These are phyloP conservation scores for Yamadazyma insecticola DNA, from an alignment of 805 yeast species.

Conservation along the genomic window DNA sequence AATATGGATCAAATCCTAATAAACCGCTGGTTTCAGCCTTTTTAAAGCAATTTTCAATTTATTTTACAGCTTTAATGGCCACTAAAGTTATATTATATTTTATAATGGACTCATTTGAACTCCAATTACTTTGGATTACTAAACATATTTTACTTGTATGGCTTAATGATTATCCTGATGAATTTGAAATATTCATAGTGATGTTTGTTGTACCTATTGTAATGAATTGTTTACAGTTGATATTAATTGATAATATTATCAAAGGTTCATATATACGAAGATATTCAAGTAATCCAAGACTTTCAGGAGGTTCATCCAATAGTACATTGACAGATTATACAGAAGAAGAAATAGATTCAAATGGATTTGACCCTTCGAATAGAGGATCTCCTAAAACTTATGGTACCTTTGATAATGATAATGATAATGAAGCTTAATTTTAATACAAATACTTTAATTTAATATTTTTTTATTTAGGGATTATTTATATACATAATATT, in stretches of 20 bases:
- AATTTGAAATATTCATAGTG: conserved; percentile 77
- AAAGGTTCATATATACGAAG: conserved; percentile 46
- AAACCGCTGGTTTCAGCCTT: conserved; percentile 49
- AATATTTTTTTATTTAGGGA: too few relatives aligned
- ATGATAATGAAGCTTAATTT: too few relatives aligned
- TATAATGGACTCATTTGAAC: conserved; percentile 62
- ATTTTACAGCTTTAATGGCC: conserved; percentile 55
- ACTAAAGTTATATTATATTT: conserved; percentile 66
- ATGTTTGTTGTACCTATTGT: conserved; percentile 76
- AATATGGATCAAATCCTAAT: conserved; percentile 67
- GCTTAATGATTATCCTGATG: conserved; percentile 73
- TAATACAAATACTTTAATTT: too few relatives aligned
- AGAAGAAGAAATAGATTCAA: too few relatives aligned
- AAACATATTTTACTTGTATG: conserved; percentile 78
- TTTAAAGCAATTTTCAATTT: conserved; percentile 65
- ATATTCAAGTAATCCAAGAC: too few relatives aligned
- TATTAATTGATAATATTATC: conserved; percentile 69
- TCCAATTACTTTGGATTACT: conserved; percentile 42
- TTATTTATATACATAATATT: too few relatives aligned
- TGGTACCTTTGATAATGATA: too few relatives aligned
- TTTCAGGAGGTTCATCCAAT: too few relatives aligned
- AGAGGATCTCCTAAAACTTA: too few relatives aligned
- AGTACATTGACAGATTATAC: too few relatives aligned
- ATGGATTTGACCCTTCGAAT: too few relatives aligned
- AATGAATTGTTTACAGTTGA: conserved; percentile 70